These are phyloP conservation scores for Alternaria dauci DNA, from an alignment of 2,329 filamentous ascomycete genomes.

Conservation along the genomic window DNA sequence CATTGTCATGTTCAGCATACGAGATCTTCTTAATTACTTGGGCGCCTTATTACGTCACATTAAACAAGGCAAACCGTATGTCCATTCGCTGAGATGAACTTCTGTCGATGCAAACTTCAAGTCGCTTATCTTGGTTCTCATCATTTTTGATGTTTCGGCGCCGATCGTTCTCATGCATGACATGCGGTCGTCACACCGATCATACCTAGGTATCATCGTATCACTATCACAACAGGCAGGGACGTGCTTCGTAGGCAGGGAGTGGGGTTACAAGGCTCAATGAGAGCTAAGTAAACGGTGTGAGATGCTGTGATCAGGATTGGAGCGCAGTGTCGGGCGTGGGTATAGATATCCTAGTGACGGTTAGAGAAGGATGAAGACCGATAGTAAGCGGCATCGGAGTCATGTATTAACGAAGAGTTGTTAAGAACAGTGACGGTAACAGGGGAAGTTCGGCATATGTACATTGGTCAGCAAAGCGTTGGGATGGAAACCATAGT, in stretches of 20 bases:
- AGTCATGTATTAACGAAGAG: not conserved
- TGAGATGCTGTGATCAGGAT: not conserved
- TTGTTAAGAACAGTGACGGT: not conserved
- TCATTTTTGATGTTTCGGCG: not conserved
- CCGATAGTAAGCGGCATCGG: slow-evolving; percentile 10
- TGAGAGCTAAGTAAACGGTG: slow-evolving; percentile 2
- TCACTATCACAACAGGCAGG: not conserved
- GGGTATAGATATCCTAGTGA: not conserved
- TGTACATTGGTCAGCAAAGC: not conserved
- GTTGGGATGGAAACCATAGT: not conserved
- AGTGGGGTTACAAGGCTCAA: not conserved
- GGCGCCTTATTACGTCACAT: not conserved
- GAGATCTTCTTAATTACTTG: not conserved
- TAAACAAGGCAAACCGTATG: not conserved
- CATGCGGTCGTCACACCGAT: slow-evolving; percentile 3
- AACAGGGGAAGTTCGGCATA: too few species aligned
- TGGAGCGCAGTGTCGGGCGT: not conserved
- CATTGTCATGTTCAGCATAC: not conserved
- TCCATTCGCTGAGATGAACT: not conserved
- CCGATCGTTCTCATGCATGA: not conserved
- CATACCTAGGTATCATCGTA: not conserved
- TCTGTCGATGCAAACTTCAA: not conserved
- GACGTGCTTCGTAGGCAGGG: not conserved
- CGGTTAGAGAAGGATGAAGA: not conserved
- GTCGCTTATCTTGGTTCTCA: not conserved